phyloP scores from a whole-genome alignment of 768 basidiomycete genomes.

The Macrolepiota dolichaula region DNA sequence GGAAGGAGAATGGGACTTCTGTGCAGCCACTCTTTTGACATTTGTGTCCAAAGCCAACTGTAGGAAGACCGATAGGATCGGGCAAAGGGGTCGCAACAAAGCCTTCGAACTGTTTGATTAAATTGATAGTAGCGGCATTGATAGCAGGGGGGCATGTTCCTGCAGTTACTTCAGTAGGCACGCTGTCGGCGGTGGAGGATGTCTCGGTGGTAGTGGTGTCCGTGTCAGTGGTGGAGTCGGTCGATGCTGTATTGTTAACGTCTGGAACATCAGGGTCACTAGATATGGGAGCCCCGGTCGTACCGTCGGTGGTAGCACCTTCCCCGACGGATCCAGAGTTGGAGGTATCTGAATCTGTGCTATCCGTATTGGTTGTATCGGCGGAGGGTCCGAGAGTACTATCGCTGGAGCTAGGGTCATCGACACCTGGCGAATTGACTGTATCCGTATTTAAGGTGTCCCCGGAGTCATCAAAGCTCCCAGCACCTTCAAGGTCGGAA shows the following conservation, averaged over 20 bases:
- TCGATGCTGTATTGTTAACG: no score
- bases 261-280: no score
- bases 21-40: slow-evolving; percentile 18
- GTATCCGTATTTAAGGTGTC: background rate
- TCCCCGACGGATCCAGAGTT: background rate
- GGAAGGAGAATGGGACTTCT: slow-evolving; percentile 27
- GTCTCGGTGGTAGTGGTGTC: background rate
- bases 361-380: background rate
- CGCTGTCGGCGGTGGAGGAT: no score
- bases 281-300: no score
- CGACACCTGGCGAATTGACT: background rate
- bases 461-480: background rate
- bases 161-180: slow-evolving; percentile 12
- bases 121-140: slow-evolving; percentile 24
- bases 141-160: slow-evolving; percentile 20
- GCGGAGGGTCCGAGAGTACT: background rate
- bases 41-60: slow-evolving; percentile 32
- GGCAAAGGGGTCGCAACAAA: slow-evolving; percentile 27
- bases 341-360: background rate
- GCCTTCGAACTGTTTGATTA: slow-evolving; percentile 29
- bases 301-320: no score
- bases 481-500: background rate
- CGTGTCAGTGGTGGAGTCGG: background rate
- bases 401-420: background rate
- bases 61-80: slow-evolving; percentile 30